phyloP scores from a whole-genome alignment of 768 basidiomycete species.

The Galerina marginata region DNA sequence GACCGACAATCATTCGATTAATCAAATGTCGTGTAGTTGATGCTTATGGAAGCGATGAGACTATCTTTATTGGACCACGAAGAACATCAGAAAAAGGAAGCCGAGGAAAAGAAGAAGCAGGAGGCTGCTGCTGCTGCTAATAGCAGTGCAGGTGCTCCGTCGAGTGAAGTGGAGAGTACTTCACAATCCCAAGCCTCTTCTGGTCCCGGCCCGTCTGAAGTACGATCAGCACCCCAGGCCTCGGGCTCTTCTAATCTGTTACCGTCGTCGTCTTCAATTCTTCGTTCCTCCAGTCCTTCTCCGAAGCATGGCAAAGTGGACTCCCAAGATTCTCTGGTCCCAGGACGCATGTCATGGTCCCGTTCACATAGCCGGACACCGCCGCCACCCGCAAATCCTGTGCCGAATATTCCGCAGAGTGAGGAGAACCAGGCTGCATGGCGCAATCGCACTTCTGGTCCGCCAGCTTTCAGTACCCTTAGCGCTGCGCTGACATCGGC shows the following conservation, averaged over 20 bases:
- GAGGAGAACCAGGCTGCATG: slow-evolving; percentile 37
- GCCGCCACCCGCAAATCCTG: slow-evolving; percentile 31
- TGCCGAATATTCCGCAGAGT: slow-evolving; percentile 28
- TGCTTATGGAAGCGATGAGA: slow-evolving; percentile 99
- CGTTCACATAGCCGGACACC: slow-evolving; percentile 45
- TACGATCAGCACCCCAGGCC: slow-evolving; percentile 27
- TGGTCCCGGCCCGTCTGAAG: slow-evolving; percentile 39
- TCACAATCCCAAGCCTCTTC: slow-evolving; percentile 28
- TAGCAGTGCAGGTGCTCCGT: slow-evolving; percentile 6
- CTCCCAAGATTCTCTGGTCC: slow-evolving; percentile 27
- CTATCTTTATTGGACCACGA: slow-evolving; percentile 94
- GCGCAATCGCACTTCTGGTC: slow-evolving; percentile 39
- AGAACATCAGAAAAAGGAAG: slow-evolving; percentile 83
- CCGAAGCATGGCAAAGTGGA: slow-evolving; percentile 25
- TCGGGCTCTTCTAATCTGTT: slow-evolving; percentile 35
- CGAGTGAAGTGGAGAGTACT: slow-evolving; percentile 27
- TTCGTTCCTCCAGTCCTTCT: slow-evolving; percentile 20
- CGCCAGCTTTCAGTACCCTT: slow-evolving; percentile 50
- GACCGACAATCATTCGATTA: not conserved
- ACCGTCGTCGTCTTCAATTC: slow-evolving; percentile 27
- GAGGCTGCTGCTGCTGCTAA: slow-evolving; percentile 39
- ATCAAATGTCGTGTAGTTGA: slow-evolving; percentile 61
- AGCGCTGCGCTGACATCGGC: slow-evolving; percentile 50
- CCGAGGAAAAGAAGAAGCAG: slow-evolving; percentile 68
- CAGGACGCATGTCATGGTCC: slow-evolving; percentile 37